phyloP scores from a whole-genome alignment of 495 filamentous ascomycete species.

The Aspergillus asperescens region DNA sequence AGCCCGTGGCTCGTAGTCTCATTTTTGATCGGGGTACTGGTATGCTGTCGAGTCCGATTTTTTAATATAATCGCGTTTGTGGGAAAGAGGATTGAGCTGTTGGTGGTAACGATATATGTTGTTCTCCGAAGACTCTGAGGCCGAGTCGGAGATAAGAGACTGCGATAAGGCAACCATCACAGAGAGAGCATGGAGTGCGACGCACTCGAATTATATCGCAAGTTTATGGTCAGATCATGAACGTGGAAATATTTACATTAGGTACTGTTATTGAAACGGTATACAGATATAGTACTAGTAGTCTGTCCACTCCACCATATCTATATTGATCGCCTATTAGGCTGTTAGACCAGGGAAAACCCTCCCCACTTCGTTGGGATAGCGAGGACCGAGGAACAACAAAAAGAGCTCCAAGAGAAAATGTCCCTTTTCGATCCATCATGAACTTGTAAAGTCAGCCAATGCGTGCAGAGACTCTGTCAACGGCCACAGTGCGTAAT shows the following conservation, averaged over 20 bases:
- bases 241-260: no score
- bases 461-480: slow-evolving; percentile 54
- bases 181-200: neutral
- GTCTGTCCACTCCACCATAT: no score
- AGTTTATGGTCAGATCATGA: no score
- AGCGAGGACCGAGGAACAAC: no score
- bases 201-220: no score
- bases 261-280: neutral
- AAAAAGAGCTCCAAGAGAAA: neutral
- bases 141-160: slow-evolving; percentile 17
- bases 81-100: no score
- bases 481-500: slow-evolving; percentile 60
- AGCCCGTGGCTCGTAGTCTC: slow-evolving; percentile 8
- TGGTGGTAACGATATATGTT: no score
- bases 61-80: no score
- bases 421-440: neutral
- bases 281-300: no score
- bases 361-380: no score
- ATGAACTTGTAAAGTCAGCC: slow-evolving; percentile 14
- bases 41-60: neutral
- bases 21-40: neutral
- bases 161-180: neutral
- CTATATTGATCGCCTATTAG: no score
- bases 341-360: no score
- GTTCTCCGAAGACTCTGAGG: slow-evolving; percentile 10